These are phyloP conservation scores for Apiosordaria backusii DNA, from an alignment of 495 filamentous ascomycete genomes.

Conservation along the genomic window DNA sequence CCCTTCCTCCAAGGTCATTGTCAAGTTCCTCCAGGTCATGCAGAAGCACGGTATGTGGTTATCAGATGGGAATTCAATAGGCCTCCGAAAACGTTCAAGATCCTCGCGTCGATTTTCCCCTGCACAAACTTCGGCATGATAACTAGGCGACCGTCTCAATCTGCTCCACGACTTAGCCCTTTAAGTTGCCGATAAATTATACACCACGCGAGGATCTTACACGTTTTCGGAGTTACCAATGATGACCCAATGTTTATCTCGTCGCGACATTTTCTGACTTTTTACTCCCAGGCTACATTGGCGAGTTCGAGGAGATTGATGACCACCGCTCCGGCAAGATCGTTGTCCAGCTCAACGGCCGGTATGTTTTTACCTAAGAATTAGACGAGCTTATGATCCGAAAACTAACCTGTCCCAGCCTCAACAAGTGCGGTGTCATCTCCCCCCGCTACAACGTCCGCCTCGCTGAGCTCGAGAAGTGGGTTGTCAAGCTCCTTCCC, in stretches of 20 bases:
- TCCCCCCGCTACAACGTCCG: slow-evolving; percentile 97
- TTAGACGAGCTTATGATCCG: background rate
- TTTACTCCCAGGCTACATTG: slow-evolving; percentile 79
- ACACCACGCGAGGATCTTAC: slow-evolving; percentile 71
- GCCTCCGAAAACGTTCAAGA: slow-evolving; percentile 31
- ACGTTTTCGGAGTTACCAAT: slow-evolving; percentile 75
- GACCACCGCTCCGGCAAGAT: slow-evolving; percentile 99
- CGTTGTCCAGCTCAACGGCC: slow-evolving; percentile 93
- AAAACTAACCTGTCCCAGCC: slow-evolving; percentile 39
- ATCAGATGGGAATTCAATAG: background rate
- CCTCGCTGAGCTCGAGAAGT: slow-evolving; percentile 95
- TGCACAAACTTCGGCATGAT: slow-evolving; percentile 75
- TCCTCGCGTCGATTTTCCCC: slow-evolving; percentile 17
- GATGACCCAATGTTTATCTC: slow-evolving; percentile 83
- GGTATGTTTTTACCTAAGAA: slow-evolving; percentile 53
- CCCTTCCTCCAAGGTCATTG: slow-evolving; percentile 96
- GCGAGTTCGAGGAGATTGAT: slow-evolving; percentile 99
- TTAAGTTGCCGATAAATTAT: slow-evolving; percentile 98
- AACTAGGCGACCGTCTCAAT: slow-evolving; percentile 94
- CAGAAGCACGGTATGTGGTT: slow-evolving; percentile 89
- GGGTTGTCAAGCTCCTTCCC: slow-evolving; percentile 96
- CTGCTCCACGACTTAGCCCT: slow-evolving; percentile 82
- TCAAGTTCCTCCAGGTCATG: slow-evolving; percentile 98
- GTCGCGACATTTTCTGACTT: slow-evolving; percentile 72
- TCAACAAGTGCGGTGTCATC: slow-evolving; percentile 99